Base-by-base conservation (phyloP, 495 filamentous ascomycete species). In the Letharia lupina region DNA sequence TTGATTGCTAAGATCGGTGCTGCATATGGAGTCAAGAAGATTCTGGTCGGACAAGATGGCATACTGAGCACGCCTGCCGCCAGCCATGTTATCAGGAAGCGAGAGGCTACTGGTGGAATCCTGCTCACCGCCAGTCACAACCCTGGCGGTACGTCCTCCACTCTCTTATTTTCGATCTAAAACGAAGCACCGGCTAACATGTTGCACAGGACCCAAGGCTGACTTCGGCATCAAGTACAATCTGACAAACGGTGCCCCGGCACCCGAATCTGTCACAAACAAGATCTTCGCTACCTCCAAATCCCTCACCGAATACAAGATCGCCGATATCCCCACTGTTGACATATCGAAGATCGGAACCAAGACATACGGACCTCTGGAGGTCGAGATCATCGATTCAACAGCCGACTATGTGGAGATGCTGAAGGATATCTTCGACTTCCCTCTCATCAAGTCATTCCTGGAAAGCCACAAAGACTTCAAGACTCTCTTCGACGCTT, bases 171-270 rank as follows among this genome's bases (percentile, higher is more conserved):
- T 28, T 12, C 0, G 23, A 28, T 6, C 15, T 39, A 15, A 7
- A 23, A n/a, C 60, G n/a, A 47, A n/a, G 2, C 47, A 58, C 18
- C 62, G 23, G 40, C 48, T 63, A 7, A 63, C 18, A 15, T 31
- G 39, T 20, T 35, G 33, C 61, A 39, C 70, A 97, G 93, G 94
- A 37, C 95, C 95, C 60, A 86, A 84, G 66, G 86, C 91, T 75
- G 94, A 98, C 79, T 98, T 98, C 66, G 94, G 94, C 65, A 98
- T 98, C 87, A 98, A 98, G 80, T 98, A 98, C 83, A 98, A 98
- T 82, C 82, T 98, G 60, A 77, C 89, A 72, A 98, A 98, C 75
- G 94, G 94, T 67, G 94, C 91, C 40, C 94, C 94, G 33, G 94
- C 94, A 61, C 94, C 94, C 18, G 94, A 98, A 74, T 85, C 87